Conservation (phyloP, 2,329 filamentous ascomycete genomes). For the Talaromyces sp. region DNA sequence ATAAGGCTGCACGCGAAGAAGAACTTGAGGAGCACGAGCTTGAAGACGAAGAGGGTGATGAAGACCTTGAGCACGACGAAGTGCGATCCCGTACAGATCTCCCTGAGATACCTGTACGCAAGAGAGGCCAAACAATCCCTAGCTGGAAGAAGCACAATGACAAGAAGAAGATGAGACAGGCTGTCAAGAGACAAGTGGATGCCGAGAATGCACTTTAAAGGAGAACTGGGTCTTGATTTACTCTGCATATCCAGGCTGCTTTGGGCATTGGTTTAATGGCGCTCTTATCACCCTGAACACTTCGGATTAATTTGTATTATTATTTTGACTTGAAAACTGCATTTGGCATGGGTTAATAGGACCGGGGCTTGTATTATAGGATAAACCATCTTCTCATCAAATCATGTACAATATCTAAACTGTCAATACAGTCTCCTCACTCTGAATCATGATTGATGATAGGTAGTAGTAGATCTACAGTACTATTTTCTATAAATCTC, state of each 20-base stretch:
- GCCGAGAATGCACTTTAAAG: slow-evolving; percentile 11
- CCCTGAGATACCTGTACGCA: slow-evolving; percentile 26
- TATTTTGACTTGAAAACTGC: slow-evolving; percentile 6
- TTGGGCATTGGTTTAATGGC: slow-evolving; percentile 12
- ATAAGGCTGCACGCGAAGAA: slow-evolving; percentile 26
- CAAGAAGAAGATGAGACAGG: slow-evolving; percentile 47
- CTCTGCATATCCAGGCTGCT: neutral
- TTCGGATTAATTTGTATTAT: slow-evolving; percentile 16
- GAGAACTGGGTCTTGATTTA: neutral
- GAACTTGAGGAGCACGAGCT: slow-evolving; percentile 24
- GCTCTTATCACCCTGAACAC: slow-evolving; percentile 6
- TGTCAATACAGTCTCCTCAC: slow-evolving; percentile 29
- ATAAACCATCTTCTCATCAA: slow-evolving; percentile 16
- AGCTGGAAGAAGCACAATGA: slow-evolving; percentile 48
- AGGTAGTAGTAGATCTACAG: too few relatives aligned
- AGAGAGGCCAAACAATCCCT: slow-evolving; percentile 41
- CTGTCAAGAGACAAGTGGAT: slow-evolving; percentile 38
- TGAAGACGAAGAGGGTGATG: slow-evolving; percentile 31
- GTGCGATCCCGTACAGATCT: slow-evolving; percentile 8
- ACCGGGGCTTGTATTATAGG: slow-evolving; percentile 21
- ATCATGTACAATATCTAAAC: slow-evolving; percentile 6
- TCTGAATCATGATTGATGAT: too few relatives aligned
- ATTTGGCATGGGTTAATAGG: slow-evolving; percentile 15
- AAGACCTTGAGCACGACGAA: slow-evolving; percentile 23
- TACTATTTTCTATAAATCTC: too few relatives aligned